Evolutionary conservation across 2,329 filamentous ascomycete genomes (phyloP).

Genomic region (Beauveria rudraprayagi): DNA sequence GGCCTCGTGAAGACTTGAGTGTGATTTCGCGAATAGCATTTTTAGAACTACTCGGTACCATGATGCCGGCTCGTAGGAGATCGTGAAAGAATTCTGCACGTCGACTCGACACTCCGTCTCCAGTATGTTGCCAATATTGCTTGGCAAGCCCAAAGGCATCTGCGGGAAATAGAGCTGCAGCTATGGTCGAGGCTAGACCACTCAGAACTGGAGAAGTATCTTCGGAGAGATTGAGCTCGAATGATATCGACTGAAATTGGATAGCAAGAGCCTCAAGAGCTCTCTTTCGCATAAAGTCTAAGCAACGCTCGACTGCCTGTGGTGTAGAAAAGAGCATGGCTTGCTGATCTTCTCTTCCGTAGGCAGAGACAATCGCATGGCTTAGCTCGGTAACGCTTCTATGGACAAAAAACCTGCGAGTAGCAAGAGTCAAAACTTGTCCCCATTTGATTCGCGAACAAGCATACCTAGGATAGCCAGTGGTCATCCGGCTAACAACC

Average conservation of each 20-base stretch:
- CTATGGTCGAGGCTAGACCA: conserved; percentile 52
- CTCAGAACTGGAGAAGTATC: conserved; percentile 43
- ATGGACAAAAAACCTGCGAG: conserved; percentile 81
- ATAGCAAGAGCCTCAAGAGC: conserved; percentile 41
- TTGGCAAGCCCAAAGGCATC: conserved; percentile 69
- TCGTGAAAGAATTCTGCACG: conserved; percentile 82
- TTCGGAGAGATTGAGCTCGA: conserved; percentile 52
- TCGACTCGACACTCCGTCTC: conserved; percentile 85
- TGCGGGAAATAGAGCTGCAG: conserved; percentile 62
- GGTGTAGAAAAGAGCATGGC: conserved; percentile 79
- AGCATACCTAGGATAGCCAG: conserved; percentile 75
- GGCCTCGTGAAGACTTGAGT: conserved; percentile 54
- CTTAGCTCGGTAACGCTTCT: conserved; percentile 70
- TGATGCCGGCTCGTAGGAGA: conserved; percentile 61
- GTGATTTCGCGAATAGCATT: conserved; percentile 20
- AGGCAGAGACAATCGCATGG: conserved; percentile 53
- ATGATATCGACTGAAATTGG: conserved; percentile 50
- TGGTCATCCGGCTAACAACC: conserved; percentile 78
- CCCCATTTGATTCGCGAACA: not conserved
- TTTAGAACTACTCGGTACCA: conserved; percentile 27
- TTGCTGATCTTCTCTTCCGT: conserved; percentile 54
- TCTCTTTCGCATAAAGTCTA: conserved; percentile 60
- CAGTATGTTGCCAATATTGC: conserved; percentile 94
- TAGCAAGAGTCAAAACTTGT: conserved; percentile 9
- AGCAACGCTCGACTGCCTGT: conserved; percentile 62